Conservation (phyloP, 208 protist species). For the Naegleria lovaniensis region DNA sequence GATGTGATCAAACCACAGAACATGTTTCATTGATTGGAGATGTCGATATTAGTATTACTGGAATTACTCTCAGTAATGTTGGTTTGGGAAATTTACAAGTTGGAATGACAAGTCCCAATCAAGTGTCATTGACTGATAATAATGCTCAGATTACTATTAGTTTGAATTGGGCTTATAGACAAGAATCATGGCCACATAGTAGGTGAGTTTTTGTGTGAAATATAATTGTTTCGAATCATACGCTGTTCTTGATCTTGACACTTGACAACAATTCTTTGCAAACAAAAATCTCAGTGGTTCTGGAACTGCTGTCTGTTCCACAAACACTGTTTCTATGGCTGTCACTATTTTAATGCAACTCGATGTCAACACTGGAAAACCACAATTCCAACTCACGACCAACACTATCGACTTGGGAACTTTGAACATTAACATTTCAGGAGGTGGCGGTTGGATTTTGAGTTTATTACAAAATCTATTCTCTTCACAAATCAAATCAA, state of each 20-base stretch:
- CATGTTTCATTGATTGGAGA: neutral
- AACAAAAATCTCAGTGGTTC: neutral
- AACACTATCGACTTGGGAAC: neutral
- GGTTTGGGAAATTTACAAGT: neutral
- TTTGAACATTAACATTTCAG: slow-evolving; percentile 3
- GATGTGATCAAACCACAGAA: neutral
- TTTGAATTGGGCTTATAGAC: neutral
- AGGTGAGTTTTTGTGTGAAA: too few species aligned
- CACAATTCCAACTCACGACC: neutral
- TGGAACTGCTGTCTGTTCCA: neutral
- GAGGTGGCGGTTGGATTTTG: neutral
- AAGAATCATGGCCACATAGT: neutral
- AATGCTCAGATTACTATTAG: neutral
- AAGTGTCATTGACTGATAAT: neutral
- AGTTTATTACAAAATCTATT: neutral
- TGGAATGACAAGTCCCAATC: neutral
- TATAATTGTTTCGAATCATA: too few species aligned
- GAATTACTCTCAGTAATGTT: neutral
- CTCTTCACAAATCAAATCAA: neutral
- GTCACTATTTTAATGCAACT: neutral
- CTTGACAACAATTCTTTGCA: too few species aligned
- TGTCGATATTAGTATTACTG: neutral
- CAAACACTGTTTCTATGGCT: neutral
- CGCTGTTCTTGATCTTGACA: too few species aligned
- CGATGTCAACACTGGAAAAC: neutral